Evolutionary conservation across 306 rosid species (phyloP), one percentile per base, ranked within the genome.

Genomic region (Casuarina cunninghamiana): DNA sequence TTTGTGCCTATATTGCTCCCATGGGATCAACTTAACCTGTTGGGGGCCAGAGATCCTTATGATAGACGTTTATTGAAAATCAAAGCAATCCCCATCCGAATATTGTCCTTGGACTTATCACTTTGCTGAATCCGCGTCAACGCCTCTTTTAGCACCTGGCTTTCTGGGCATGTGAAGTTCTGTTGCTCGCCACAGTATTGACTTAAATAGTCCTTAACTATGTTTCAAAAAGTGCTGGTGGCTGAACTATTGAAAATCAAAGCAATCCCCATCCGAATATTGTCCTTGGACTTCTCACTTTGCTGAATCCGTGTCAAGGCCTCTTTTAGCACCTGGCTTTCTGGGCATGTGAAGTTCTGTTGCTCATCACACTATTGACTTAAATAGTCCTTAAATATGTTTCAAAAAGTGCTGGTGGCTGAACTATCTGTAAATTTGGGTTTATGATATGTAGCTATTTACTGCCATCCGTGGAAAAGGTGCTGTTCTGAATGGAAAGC

Each of bases 381-480:
- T 45, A 73, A 66, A 51, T 19, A 68, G 45, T 81, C n/a, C 39
- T 49, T 37, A 53, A 43, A 69, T 21, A 32, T 81, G 80, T 63
- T 76, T 76, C 55, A 53, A 49, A n/a, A 44, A 61, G 78, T 44
- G n/a, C 46, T 74, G 71, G 62, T 69, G 44, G 17, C 35, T 78
- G 69, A 69, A 51, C 37, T 45, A 81, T 85, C 55, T 73, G 70
- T 77, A 77, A 83, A 55, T 82, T 53, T 50, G 55, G 62, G 74
- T 80, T 78, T 69, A 5, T 50, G 16, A 19, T 67, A 38, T 81
- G 85, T 80, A 95, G 99, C 91, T 95, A 80, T 95, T 93, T 72
- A 91, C 99, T 80, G 99, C 91, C 60, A 71, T 93, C 57, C 80
- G 16, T 9, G 99, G 97, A 69, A 84, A 87, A 75, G 99, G 99